These are phyloP conservation scores for Solanum paucissectum DNA, from an alignment of 257 asterid genomes.

Conservation along the genomic window DNA sequence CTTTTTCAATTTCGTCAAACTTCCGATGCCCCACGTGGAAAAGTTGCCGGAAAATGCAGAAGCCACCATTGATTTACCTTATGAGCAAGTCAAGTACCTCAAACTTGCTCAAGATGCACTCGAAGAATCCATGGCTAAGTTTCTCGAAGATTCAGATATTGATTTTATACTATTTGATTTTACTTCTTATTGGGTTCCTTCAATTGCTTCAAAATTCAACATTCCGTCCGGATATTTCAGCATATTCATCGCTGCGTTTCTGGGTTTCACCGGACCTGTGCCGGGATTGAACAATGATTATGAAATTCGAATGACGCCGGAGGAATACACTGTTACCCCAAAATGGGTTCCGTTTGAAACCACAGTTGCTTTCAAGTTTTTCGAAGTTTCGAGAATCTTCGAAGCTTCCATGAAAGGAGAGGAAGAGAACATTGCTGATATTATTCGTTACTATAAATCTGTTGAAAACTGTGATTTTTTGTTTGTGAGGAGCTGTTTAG, in stretches of 20 bases:
- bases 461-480: neutral
- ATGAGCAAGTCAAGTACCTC: conserved; percentile 18
- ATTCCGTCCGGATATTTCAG: conserved; percentile 4
- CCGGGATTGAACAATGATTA: neutral
- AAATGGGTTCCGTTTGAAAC: conserved; percentile 24
- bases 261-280: conserved; percentile 1
- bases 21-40: conserved; percentile 19
- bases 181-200: conserved; percentile 12
- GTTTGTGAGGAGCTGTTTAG: conserved; percentile 1
- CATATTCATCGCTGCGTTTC: neutral
- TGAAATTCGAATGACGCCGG: neutral
- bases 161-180: conserved; percentile 25
- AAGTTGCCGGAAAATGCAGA: conserved; percentile 22
- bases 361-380: conserved; percentile 5
- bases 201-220: conserved; percentile 2
- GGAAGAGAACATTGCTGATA: conserved; percentile 1
- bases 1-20: conserved; percentile 13
- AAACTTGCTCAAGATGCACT: conserved; percentile 20
- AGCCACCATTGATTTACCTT: conserved; percentile 16
- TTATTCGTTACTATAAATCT: neutral
- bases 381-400: conserved; percentile 3
- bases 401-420: neutral
- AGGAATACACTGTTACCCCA: conserved; percentile 13
- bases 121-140: conserved; percentile 1
- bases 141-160: conserved; percentile 6